Evolutionary conservation across 1,284 basidiomycete species (phyloP).

Genomic region (Ganoderma multipileum): DNA sequence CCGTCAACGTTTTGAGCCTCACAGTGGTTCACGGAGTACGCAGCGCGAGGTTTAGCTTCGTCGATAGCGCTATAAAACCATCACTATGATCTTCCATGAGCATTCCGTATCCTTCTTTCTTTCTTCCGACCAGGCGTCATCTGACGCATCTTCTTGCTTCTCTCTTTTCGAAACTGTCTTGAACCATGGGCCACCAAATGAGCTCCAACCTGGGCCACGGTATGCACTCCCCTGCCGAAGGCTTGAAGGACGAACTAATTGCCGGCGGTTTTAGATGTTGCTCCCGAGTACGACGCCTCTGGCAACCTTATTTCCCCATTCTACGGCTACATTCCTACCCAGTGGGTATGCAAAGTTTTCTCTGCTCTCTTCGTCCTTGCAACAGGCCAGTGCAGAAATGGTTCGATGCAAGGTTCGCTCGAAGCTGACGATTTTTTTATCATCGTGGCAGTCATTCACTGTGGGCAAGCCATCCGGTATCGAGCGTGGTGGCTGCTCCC

Average conservation of each 20-base stretch:
- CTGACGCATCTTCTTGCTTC: conserved; percentile 21
- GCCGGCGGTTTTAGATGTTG: not conserved
- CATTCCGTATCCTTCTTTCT: not conserved
- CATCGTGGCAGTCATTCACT: conserved; percentile 45
- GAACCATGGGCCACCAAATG: conserved; percentile 8
- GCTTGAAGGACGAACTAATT: not conserved
- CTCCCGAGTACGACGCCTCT: conserved; percentile 7
- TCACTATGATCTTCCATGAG: not conserved
- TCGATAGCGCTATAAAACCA: not conserved
- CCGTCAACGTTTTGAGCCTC: not conserved
- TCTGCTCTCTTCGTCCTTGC: conserved; percentile 20
- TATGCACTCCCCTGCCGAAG: not conserved
- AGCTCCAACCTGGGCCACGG: conserved; percentile 5
- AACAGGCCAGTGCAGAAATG: conserved; percentile 12
- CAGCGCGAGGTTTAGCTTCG: not conserved
- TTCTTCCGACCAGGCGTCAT: not conserved
- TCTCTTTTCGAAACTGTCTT: conserved; percentile 1
- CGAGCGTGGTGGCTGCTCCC: conserved; percentile 61
- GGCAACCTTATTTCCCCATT: conserved; percentile 18
- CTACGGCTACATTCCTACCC: conserved; percentile 21
- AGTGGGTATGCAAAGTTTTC: conserved; percentile 19
- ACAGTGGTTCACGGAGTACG: not conserved
- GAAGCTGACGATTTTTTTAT: not conserved
- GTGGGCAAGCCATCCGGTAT: conserved; percentile 48
- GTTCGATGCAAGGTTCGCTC: not conserved